Evolutionary conservation across 257 asterid species (phyloP).

Genomic region (Przewalskia tangutica): DNA sequence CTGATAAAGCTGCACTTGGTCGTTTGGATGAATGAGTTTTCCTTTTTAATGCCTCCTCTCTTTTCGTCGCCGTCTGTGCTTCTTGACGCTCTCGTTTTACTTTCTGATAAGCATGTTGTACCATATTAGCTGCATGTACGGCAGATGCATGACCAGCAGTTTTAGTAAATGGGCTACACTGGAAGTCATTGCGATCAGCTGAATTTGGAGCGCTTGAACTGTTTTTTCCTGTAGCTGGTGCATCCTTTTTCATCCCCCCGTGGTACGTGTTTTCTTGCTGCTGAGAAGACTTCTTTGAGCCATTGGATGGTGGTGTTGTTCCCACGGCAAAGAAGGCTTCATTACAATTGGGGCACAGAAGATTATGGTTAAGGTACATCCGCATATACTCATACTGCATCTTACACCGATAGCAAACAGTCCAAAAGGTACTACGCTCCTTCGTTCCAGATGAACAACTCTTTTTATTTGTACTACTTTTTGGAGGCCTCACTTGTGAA

Average conservation of each 20-base stretch:
- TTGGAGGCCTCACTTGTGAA: slow-evolving; percentile 22
- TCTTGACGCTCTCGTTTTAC: slow-evolving; percentile 65
- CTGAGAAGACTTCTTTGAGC: slow-evolving; percentile 23
- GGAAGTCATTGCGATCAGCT: too few species aligned
- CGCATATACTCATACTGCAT: slow-evolving; percentile 76
- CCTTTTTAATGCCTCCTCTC: slow-evolving; percentile 38
- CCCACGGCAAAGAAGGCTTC: slow-evolving; percentile 70
- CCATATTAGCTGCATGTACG: slow-evolving; percentile 63
- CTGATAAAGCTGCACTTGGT: slow-evolving; percentile 19
- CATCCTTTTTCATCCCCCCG: slow-evolving; percentile 9
- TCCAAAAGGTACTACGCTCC: slow-evolving; percentile 59
- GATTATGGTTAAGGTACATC: slow-evolving; percentile 62
- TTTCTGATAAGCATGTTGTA: slow-evolving; percentile 64
- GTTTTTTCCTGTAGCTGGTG: slow-evolving; percentile 13
- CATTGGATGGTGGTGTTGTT: slow-evolving; percentile 43
- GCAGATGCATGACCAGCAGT: slow-evolving; percentile 41
- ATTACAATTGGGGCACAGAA: slow-evolving; percentile 68
- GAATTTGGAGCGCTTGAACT: slow-evolving; percentile 18
- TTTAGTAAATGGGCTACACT: slow-evolving; percentile 63
- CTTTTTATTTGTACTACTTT: slow-evolving; percentile 27
- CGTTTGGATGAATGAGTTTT: slow-evolving; percentile 38
- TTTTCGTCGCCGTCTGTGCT: slow-evolving; percentile 54
- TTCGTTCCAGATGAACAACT: slow-evolving; percentile 29
- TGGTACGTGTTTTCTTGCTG: slow-evolving; percentile 20
- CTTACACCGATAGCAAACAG: slow-evolving; percentile 64